Evolutionary conservation across 345 rosid genomes (phyloP).

Genomic region (Luvunga scandens): DNA sequence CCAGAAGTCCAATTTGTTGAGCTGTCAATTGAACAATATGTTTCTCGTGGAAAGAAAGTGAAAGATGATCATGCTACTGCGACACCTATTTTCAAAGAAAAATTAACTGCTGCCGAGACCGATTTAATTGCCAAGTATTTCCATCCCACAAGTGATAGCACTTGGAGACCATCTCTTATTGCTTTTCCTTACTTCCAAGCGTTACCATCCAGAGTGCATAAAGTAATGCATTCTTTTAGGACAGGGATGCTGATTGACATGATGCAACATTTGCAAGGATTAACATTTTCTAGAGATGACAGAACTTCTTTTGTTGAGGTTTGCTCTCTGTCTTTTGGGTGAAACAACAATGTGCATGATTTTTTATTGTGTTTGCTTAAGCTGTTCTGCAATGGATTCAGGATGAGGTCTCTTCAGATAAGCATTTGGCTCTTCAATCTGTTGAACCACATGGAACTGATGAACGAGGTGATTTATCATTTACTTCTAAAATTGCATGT

Average conservation of each 20-base stretch:
- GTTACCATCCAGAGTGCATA: conserved; percentile 71
- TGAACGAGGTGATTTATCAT: conserved; percentile 32
- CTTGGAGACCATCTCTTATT: conserved; percentile 77
- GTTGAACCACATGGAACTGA: conserved; percentile 24
- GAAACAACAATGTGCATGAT: conserved; percentile 4
- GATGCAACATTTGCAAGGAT: conserved; percentile 79
- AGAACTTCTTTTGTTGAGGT: conserved; percentile 52
- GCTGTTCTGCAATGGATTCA: conserved; percentile 34
- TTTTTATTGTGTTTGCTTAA: conserved; percentile 12
- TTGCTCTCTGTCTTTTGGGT: conserved; percentile 22
- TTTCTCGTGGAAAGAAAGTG: conserved; percentile 75
- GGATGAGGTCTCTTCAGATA: conserved; percentile 43
- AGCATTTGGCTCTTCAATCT: conserved; percentile 35
- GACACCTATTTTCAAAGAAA: conserved; percentile 43
- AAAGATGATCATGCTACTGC: conserved; percentile 43
- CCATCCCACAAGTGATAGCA: conserved; percentile 34
- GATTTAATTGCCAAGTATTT: conserved; percentile 69
- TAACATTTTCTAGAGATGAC: conserved; percentile 33
- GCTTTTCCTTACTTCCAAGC: conserved; percentile 86
- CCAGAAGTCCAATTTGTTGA: conserved; percentile 81
- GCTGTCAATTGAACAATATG: conserved; percentile 64
- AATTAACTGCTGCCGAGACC: conserved; percentile 48
- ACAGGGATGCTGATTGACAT: conserved; percentile 75
- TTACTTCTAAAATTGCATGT: conserved; percentile 1
- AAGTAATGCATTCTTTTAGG: conserved; percentile 77